Evolutionary conservation across 352 stramenopile genomes (phyloP).

Genomic region (Globisporangium paroecandrum): DNA sequence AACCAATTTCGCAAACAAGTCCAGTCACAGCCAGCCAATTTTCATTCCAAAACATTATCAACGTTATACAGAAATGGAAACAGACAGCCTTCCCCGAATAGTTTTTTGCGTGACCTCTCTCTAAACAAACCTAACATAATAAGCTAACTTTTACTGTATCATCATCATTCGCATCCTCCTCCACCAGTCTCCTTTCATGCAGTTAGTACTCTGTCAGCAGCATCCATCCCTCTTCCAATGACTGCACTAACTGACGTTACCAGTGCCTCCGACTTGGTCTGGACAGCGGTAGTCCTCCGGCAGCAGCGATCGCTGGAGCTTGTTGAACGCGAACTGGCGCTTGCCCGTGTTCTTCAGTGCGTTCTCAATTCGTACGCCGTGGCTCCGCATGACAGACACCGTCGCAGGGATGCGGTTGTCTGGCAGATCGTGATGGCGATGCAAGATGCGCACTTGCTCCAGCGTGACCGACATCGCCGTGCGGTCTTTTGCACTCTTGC

Average conservation of each 20-base stretch:
- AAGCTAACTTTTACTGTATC: slow-evolving; percentile 9
- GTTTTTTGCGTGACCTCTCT: slow-evolving; percentile 4
- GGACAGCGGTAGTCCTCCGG: slow-evolving; percentile 85
- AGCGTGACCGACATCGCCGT: slow-evolving; percentile 98
- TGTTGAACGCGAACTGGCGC: slow-evolving; percentile 87
- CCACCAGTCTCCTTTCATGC: neutral
- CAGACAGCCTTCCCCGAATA: neutral
- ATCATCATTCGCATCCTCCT: slow-evolving; percentile 10
- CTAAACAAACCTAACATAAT: slow-evolving; percentile 13
- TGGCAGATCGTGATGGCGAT: slow-evolving; percentile 79
- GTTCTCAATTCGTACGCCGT: slow-evolving; percentile 87
- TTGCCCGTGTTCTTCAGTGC: slow-evolving; percentile 89
- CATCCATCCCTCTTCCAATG: neutral
- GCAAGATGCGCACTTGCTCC: slow-evolving; percentile 90
- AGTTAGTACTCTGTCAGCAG: no score
- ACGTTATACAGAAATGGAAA: slow-evolving; percentile 12
- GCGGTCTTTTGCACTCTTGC: slow-evolving; percentile 97
- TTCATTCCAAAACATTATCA: slow-evolving; percentile 9
- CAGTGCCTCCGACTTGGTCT: slow-evolving; percentile 76
- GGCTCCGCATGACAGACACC: slow-evolving; percentile 83
- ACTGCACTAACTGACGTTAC: slow-evolving; percentile 70
- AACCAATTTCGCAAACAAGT: neutral
- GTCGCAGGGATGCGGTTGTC: slow-evolving; percentile 70
- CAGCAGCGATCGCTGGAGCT: slow-evolving; percentile 82
- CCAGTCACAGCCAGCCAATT: neutral